Evolutionary conservation across 805 yeast genomes (phyloP), one percentile per base, ranked within the genome.

Genomic region (Metschnikowia noctiluminum): DNA sequence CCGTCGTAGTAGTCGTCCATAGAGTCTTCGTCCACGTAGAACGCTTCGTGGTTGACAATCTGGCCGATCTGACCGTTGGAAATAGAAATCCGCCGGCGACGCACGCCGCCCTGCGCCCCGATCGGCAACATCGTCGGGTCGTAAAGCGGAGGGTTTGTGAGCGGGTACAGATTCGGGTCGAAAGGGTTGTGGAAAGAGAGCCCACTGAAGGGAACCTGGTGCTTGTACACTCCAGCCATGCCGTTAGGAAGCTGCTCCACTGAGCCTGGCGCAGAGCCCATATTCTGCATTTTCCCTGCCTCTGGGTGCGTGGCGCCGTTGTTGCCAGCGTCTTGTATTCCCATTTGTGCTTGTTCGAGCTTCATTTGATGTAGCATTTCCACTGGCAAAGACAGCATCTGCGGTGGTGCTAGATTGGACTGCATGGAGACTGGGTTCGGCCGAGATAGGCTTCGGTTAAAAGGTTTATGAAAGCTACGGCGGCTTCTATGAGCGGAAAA

Each of bases 51-150:
- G 56, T 64, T 71, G 39, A 80, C 76, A 34, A 87, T 78, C 60
- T 87, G 95, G 42, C 90, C 87, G 55, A 87, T 87, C 61, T 87
- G 95, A 59, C 95, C 95, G 66, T 87, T 87, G 10, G 92, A 85
- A 45, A 87, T 87, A 39, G 94, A 86, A 2, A 87, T 82, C 61
- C 95, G 76, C 62, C 94, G 73, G 61, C 85, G 71, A 40, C 77
- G 60, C 16, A 71, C 62, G 7, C 60, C 57, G 1, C 66, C 64
- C n/a, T 69, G 69, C 35, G 60, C 70, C 36, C 64, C 55, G 48
- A 59, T 63, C 16, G 73, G 71, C 55, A 65, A 60, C 68, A 70
- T 69, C 28, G 74, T 66, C 6, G 74, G 66, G 52, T 75, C 80
- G 52, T 73, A 69, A 30, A 75, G 57, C 13, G 79, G 80, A 1